Conservation (phyloP, 129 eudicot genomes). For the Gnaphalium uliginosum region DNA sequence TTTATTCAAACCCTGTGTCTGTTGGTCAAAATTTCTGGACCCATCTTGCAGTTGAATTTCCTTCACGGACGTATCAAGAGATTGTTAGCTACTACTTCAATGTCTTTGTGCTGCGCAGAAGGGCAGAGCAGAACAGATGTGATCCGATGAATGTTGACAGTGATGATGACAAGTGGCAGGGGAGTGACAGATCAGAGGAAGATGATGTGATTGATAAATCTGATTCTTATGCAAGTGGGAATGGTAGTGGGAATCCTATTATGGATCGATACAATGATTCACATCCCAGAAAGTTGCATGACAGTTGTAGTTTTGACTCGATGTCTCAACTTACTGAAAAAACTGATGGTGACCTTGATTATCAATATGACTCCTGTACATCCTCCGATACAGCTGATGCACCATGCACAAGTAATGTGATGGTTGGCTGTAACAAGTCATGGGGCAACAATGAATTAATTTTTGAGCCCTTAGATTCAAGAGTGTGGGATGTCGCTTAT, state of each 20-base stretch:
- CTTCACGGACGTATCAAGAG: slow-evolving; percentile 45
- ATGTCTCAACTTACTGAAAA: slow-evolving; percentile 26
- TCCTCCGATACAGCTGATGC: slow-evolving; percentile 33
- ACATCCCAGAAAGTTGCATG: slow-evolving; percentile 3
- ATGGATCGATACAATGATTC: not conserved
- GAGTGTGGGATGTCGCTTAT: slow-evolving; percentile 59
- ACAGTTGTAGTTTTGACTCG: slow-evolving; percentile 30
- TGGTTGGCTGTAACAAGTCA: slow-evolving; percentile 27
- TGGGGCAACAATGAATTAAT: slow-evolving; percentile 35
- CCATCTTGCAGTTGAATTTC: slow-evolving; percentile 47
- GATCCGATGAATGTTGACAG: slow-evolving; percentile 55
- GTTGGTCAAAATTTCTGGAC: slow-evolving; percentile 57
- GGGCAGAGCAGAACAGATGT: slow-evolving; percentile 66
- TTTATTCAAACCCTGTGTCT: slow-evolving; percentile 51
- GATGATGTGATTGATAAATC: slow-evolving; percentile 26
- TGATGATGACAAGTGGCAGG: slow-evolving; percentile 61
- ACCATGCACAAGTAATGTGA: slow-evolving; percentile 19
- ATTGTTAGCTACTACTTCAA: slow-evolving; percentile 69
- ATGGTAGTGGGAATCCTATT: slow-evolving; percentile 5
- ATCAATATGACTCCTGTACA: slow-evolving; percentile 40
- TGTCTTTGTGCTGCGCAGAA: slow-evolving; percentile 60
- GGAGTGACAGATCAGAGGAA: slow-evolving; percentile 40
- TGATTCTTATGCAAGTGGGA: slow-evolving; percentile 27
- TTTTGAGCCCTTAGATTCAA: slow-evolving; percentile 45
- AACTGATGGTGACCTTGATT: slow-evolving; percentile 33